Conservation (phyloP, 306 rosid species). For the Dalbergia cultrata region DNA sequence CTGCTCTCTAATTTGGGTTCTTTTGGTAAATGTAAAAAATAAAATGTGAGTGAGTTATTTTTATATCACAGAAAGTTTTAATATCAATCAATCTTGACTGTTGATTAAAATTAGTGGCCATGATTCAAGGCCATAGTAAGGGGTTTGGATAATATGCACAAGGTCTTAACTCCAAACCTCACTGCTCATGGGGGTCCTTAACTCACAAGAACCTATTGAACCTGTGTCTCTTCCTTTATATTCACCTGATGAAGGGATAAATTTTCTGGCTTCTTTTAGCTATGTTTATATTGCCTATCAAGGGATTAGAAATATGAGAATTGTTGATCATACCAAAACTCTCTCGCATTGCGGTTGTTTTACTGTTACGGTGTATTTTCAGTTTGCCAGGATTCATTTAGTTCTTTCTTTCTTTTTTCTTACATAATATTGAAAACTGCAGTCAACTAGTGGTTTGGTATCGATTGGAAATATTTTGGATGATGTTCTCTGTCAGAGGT, state of each 20-base stretch:
- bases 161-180: no score
- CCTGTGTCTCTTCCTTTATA: constrained; percentile 15
- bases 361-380: constrained; percentile 6
- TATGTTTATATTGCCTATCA: constrained; percentile 20
- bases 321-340: neutral
- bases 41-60: no score
- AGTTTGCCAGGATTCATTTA: constrained; percentile 39
- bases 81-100: no score
- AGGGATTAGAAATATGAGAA: no score
- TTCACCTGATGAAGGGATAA: constrained; percentile 4
- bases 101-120: no score
- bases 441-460: constrained; percentile 66
- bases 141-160: no score
- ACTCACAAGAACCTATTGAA: neutral
- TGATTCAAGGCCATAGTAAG: no score
- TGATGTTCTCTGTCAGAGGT: constrained; percentile 69
- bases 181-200: no score
- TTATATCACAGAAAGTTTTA: no score
- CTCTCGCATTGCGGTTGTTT: neutral
- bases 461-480: constrained; percentile 84
- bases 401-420: constrained; percentile 16
- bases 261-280: constrained; percentile 23
- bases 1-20: no score
- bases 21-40: no score
- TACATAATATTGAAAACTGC: constrained; percentile 31